These are phyloP conservation scores for Erythrobasidium hasegawianum DNA, from an alignment of 1,284 basidiomycete genomes.

Conservation along the genomic window DNA sequence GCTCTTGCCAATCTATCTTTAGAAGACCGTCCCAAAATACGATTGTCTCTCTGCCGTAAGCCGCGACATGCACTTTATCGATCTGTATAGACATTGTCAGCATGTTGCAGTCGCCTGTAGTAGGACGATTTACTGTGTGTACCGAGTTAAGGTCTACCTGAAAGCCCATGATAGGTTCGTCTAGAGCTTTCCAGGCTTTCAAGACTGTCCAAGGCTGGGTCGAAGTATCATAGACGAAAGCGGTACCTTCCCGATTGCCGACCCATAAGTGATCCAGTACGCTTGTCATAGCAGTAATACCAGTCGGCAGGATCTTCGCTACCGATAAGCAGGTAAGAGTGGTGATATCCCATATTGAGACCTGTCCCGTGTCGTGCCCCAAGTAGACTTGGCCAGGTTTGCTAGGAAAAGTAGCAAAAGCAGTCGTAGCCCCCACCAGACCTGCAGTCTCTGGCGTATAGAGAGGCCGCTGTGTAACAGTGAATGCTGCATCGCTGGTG, in stretches of 20 bases:
- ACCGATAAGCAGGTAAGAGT: conserved; percentile 54
- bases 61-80: conserved; percentile 65
- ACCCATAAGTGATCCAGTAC: conserved; percentile 77
- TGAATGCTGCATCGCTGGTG: conserved; percentile 40
- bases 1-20: conserved; percentile 78
- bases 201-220: conserved; percentile 66
- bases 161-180: conserved; percentile 69
- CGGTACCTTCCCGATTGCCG: conserved; percentile 64
- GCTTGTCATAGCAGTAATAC: conserved; percentile 72
- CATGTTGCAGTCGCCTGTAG: not conserved
- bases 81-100: conserved; percentile 39
- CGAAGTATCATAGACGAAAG: conserved; percentile 74
- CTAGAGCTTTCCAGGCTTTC: conserved; percentile 85
- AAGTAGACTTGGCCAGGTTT: conserved; percentile 68
- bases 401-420: conserved; percentile 70
- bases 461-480: conserved; percentile 38
- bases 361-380: conserved; percentile 87
- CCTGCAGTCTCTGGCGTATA: conserved; percentile 41
- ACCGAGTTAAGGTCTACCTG: conserved; percentile 59
- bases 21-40: conserved; percentile 90
- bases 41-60: conserved; percentile 69
- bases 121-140: conserved; percentile 37
- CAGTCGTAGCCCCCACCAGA: conserved; percentile 68
- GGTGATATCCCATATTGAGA: conserved; percentile 66
- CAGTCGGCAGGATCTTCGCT: conserved; percentile 71